phyloP scores from a whole-genome alignment of 176 grass and related monocot genomes.

The Metroxylon sagu region DNA sequence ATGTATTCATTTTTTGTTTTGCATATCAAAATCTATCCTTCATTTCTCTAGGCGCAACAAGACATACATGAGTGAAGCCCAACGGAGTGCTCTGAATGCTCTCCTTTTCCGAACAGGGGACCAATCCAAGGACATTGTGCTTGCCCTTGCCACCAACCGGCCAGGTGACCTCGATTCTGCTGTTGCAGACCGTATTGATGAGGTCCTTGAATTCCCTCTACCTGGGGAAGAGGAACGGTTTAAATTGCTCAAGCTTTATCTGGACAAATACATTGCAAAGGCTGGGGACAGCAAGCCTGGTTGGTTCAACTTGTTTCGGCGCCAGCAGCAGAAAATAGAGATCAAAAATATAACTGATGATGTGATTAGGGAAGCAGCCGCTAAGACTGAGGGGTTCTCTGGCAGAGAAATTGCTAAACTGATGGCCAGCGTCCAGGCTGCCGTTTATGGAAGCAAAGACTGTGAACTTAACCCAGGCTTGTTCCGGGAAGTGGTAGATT shows the following conservation, averaged over 20 bases:
- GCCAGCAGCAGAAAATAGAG: slow-evolving; percentile 67
- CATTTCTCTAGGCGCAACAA: slow-evolving; percentile 65
- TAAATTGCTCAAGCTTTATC: slow-evolving; percentile 78
- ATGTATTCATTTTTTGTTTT: background rate
- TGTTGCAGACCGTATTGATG: slow-evolving; percentile 81
- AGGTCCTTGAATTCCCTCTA: slow-evolving; percentile 89
- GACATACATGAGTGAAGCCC: slow-evolving; percentile 99
- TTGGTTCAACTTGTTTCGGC: slow-evolving; percentile 50
- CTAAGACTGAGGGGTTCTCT: slow-evolving; percentile 83
- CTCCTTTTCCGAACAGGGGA: slow-evolving; percentile 95
- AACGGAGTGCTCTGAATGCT: slow-evolving; percentile 95
- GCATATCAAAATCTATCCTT: slow-evolving; percentile 5
- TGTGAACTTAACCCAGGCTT: slow-evolving; percentile 66
- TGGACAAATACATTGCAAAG: slow-evolving; percentile 85
- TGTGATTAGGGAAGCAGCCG: slow-evolving; percentile 63
- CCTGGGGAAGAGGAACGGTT: slow-evolving; percentile 84
- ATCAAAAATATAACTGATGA: slow-evolving; percentile 75
- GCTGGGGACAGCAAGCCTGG: slow-evolving; percentile 44
- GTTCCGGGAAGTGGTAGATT: slow-evolving; percentile 91
- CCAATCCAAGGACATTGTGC: slow-evolving; percentile 90
- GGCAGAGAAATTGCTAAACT: slow-evolving; percentile 94
- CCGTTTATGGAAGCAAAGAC: slow-evolving; percentile 77
- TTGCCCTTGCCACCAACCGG: slow-evolving; percentile 92
- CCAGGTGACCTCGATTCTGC: slow-evolving; percentile 93
- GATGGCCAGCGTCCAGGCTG: slow-evolving; percentile 80